Evolutionary conservation across 352 stramenopile genomes (phyloP).

Genomic region (Phytophthora ohioensis): DNA sequence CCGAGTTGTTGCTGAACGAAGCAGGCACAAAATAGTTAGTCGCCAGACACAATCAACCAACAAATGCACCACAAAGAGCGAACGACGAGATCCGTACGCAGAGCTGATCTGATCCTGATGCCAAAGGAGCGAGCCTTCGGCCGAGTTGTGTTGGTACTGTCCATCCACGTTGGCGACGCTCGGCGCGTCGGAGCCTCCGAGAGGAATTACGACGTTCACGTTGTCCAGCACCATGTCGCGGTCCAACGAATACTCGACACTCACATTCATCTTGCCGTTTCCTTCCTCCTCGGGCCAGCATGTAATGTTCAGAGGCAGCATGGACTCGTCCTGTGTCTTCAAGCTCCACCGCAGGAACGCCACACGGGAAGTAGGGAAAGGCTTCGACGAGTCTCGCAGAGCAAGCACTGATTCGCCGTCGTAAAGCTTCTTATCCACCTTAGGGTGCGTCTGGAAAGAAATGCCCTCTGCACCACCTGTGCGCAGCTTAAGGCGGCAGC

Average conservation of each 20-base stretch:
- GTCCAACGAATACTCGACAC: slow-evolving; percentile 89
- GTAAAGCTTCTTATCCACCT: slow-evolving; percentile 90
- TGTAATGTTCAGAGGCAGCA: slow-evolving; percentile 87
- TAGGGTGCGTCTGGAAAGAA: slow-evolving; percentile 88
- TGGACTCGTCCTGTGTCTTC: slow-evolving; percentile 89
- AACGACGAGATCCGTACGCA: slow-evolving; percentile 59
- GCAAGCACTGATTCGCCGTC: slow-evolving; percentile 83
- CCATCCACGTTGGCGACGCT: slow-evolving; percentile 82
- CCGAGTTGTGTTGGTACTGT: slow-evolving; percentile 89
- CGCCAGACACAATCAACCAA: slow-evolving; percentile 3
- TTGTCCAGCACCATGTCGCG: slow-evolving; percentile 91
- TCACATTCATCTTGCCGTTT: slow-evolving; percentile 89
- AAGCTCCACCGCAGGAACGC: slow-evolving; percentile 87
- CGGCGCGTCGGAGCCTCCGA: slow-evolving; percentile 75
- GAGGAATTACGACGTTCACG: slow-evolving; percentile 86
- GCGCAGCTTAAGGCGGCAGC: slow-evolving; percentile 79
- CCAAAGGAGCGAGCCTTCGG: slow-evolving; percentile 76
- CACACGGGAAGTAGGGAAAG: slow-evolving; percentile 83
- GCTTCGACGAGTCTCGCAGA: slow-evolving; percentile 84
- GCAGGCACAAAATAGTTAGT: slow-evolving; percentile 16
- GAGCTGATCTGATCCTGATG: slow-evolving; percentile 83
- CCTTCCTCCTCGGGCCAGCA: slow-evolving; percentile 90
- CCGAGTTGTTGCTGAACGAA: slow-evolving; percentile 74
- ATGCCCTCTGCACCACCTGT: slow-evolving; percentile 75
- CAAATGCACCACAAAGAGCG: background rate